These are phyloP conservation scores for Thermothelomyces thermophilus DNA, from an alignment of 2,329 filamentous ascomycete genomes.

Conservation along the genomic window DNA sequence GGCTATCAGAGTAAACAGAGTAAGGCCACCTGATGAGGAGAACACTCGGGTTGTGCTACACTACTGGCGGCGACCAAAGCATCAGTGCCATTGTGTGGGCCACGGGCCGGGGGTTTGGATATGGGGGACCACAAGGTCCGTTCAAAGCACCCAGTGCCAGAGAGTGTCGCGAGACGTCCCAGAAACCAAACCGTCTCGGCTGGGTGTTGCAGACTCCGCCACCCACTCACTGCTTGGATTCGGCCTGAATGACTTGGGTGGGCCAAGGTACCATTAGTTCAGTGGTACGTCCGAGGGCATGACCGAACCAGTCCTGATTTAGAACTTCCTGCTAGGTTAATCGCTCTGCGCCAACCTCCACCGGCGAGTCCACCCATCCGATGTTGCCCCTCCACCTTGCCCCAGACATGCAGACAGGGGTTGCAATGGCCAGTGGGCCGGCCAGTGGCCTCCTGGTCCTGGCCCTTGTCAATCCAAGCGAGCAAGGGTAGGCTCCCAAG, in stretches of 20 bases:
- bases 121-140: too few species aligned
- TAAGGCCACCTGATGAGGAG: too few species aligned
- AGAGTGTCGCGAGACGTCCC: too few species aligned
- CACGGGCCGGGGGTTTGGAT: too few species aligned
- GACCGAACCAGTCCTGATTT: conserved; percentile 31
- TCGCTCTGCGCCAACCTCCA: conserved; percentile 32
- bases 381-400: conserved; percentile 36
- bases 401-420: conserved; percentile 38
- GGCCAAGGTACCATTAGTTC: conserved; percentile 22
- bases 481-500: conserved; percentile 27
- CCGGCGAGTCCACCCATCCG: conserved; percentile 32
- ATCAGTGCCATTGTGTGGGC: too few species aligned
- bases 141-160: too few species aligned
- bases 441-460: conserved; percentile 19
- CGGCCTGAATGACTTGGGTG: neutral
- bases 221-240: neutral
- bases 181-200: neutral
- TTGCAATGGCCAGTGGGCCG: conserved; percentile 8
- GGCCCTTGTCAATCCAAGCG: conserved; percentile 43
- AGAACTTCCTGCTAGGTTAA: conserved; percentile 31
- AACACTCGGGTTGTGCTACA: too few species aligned
- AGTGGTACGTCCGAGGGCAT: conserved; percentile 24
- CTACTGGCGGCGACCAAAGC: too few species aligned
- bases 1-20: too few species aligned
- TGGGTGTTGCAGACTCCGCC: conserved; percentile 12